Evolutionary conservation across 371 early-diverging fungal genomes (phyloP).

Genomic region (Synchytrium microbalum): DNA sequence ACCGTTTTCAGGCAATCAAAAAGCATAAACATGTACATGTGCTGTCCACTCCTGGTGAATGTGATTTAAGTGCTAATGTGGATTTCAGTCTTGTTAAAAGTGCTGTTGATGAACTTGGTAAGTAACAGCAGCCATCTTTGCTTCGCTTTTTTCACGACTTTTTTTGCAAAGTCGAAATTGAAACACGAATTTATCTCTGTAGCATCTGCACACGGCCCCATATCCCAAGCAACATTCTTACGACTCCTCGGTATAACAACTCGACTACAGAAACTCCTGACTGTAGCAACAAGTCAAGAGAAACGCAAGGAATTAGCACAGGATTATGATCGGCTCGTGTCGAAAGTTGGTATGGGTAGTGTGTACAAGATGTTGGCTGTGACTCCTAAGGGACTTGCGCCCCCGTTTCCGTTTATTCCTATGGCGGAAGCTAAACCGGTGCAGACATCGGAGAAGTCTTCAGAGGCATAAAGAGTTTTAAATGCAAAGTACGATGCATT

Average conservation of each 20-base stretch:
- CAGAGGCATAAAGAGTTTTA: too few relatives aligned
- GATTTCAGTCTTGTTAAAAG: constrained; percentile 73
- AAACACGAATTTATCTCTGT: background rate
- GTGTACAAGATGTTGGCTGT: constrained; percentile 25
- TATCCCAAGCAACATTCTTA: constrained; percentile 76
- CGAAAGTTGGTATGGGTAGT: constrained; percentile 27
- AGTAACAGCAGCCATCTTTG: background rate
- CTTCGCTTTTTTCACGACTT: background rate
- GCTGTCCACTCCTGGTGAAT: constrained; percentile 68
- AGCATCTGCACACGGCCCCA: constrained; percentile 63
- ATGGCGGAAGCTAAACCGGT: too few relatives aligned
- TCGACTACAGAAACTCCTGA: background rate
- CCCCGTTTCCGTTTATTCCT: background rate
- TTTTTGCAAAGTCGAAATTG: background rate
- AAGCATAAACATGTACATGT: constrained; percentile 73
- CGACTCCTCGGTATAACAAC: constrained; percentile 68
- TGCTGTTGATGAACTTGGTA: constrained; percentile 47
- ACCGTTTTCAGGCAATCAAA: constrained; percentile 62
- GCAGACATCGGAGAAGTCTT: too few relatives aligned
- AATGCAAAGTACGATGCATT: too few relatives aligned
- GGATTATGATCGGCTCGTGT: constrained; percentile 49
- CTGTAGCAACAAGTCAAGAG: constrained; percentile 9
- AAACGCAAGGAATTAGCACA: constrained; percentile 53
- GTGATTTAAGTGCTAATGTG: constrained; percentile 89
- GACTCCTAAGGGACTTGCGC: background rate